Conservation (phyloP, 1,284 basidiomycete species). For the Moniliophthora roreri region DNA sequence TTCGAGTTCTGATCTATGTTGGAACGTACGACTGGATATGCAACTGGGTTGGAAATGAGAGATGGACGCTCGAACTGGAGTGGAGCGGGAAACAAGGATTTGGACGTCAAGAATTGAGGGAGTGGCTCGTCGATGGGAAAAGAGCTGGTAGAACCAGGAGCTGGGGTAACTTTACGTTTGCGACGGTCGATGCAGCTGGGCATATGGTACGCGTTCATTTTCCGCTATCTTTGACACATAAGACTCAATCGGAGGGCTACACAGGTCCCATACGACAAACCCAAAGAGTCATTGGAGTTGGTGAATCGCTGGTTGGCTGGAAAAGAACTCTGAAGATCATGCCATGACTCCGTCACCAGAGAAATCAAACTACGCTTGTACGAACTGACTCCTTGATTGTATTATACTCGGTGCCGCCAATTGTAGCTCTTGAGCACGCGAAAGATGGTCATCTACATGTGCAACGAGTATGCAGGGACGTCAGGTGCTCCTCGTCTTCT, state of each 20-base stretch:
- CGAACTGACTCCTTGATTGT: too few species aligned
- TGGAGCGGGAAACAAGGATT: slow-evolving; percentile 64
- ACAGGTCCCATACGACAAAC: slow-evolving; percentile 55
- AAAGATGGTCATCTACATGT: too few species aligned
- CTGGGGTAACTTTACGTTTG: slow-evolving; percentile 53
- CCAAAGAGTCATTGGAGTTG: slow-evolving; percentile 44
- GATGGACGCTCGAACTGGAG: slow-evolving; percentile 58
- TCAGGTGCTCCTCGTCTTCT: too few species aligned
- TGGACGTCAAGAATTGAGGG: slow-evolving; percentile 39
- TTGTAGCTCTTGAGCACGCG: too few species aligned
- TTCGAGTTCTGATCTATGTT: slow-evolving; percentile 75
- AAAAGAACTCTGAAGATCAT: too few species aligned
- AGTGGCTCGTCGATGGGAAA: slow-evolving; percentile 50
- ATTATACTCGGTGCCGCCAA: too few species aligned
- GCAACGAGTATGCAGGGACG: too few species aligned
- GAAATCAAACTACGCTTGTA: too few species aligned
- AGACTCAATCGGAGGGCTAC: neutral
- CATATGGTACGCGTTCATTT: slow-evolving; percentile 46
- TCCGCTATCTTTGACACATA: neutral
- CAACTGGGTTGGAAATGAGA: slow-evolving; percentile 73
- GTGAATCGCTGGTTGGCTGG: slow-evolving; percentile 46
- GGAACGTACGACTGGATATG: slow-evolving; percentile 76
- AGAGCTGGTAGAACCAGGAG: slow-evolving; percentile 51
- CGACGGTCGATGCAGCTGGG: slow-evolving; percentile 48
- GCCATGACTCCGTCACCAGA: too few species aligned